Base-by-base conservation (phyloP, 352 stramenopile species). In the Phytophthora parvispora region DNA sequence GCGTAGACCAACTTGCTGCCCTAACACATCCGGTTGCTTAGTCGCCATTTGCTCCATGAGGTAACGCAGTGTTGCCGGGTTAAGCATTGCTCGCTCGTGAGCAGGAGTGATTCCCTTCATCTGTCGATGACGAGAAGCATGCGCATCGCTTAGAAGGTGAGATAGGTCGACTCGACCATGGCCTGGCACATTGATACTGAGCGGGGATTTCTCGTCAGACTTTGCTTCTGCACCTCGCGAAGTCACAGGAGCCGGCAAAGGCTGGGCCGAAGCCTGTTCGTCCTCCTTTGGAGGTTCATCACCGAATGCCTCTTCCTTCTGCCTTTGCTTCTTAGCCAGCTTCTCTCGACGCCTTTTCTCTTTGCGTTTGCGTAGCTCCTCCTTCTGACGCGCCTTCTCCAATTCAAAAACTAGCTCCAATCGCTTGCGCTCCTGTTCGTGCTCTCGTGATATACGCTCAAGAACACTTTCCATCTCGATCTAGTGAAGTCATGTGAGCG, bases 381-480 rank as follows among this genome's bases (percentile, higher is more conserved):
- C 81, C 42, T 91, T 89, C 57, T 91, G 85, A 0, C 78, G 78
- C 7, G 85, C 83, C 55, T 91, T 91, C 36, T 91, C 85, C 4
- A 93, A 45, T 36, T 91, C 72, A 45, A 91, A 89, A 1, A 91
- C 71, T 9, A 93, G 64, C 36, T 93, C 83, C 15, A 93, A 56
- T 0, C 83, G 62, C 51, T 83, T 82, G 4, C 83, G 77, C 43
- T 93, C 85, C 28, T 91, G 79, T 27, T 90, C 78, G 42, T 93
- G 85, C 45, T 93, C 85, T 2, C 69, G 64, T 3, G 85, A 91
- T n/a, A 93, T 91, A 28, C 80, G 75, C 27, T 88, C 75, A 25
- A 91, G 60, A 0, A 89, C 79, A 3, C 59, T 83, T 16, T 91
- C 83, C 69, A 93, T 88, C 29, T 89, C 77, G 13, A 87, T 52